A percentile compares a stretch with the other conserved stretches of the same genome.
Evolutionary conservation across 306 rosid genomes (phyloP).

Genomic region (Quercus wislizeni): DNA sequence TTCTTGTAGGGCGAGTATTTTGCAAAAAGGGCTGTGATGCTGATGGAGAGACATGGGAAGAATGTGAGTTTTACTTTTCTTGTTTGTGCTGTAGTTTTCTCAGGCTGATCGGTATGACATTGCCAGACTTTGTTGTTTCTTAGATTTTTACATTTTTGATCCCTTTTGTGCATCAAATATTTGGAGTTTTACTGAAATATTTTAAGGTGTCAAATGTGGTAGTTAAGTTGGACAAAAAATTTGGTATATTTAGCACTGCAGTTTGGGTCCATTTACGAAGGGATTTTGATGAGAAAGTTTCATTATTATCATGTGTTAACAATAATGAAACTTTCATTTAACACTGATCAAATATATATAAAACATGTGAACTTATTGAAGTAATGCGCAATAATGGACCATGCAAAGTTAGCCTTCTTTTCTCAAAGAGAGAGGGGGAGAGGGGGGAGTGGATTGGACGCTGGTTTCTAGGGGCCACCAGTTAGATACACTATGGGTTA

Average conservation of each 20-base stretch:
- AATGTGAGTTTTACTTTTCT: constrained; percentile 52
- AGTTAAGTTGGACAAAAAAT: background rate
- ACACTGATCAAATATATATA: background rate
- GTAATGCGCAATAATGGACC: background rate
- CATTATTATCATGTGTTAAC: no score
- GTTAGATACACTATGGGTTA: background rate
- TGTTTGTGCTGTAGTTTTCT: background rate
- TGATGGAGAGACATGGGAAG: constrained; percentile 76
- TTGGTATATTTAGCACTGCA: background rate
- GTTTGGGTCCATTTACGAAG: background rate
- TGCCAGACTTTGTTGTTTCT: background rate
- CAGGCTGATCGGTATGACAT: background rate
- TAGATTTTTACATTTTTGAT: background rate
- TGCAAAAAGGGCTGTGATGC: constrained; percentile 91
- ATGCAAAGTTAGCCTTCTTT: background rate
- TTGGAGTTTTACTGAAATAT: background rate
- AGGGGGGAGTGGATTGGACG: no score
- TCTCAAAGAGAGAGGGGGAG: no score
- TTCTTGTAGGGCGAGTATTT: constrained; percentile 78
- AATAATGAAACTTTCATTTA: no score
- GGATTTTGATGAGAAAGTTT: background rate
- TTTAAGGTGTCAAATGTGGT: background rate
- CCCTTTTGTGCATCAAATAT: background rate
- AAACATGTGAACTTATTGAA: background rate
- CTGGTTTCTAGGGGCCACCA: no score